Evolutionary conservation across 2,329 filamentous ascomycete species (phyloP), one percentile per base, ranked within the genome.

Genomic region (Aspergillus terreus): DNA sequence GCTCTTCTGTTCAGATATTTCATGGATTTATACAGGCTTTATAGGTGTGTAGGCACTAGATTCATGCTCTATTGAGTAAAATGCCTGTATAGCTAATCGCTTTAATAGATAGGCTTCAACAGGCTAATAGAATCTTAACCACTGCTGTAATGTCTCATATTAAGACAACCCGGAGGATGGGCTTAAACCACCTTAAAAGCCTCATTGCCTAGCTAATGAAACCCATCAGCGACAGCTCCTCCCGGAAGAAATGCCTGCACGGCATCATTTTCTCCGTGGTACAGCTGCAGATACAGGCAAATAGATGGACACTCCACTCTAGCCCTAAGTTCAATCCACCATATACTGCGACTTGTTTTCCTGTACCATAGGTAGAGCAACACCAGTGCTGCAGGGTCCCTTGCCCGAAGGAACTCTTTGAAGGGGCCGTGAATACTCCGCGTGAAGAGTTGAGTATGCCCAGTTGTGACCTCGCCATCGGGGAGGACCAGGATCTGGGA

Each of bases 231-330:
- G 9, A 62, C 44, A 55, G 42, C 5, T 1, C 64, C 64, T 33
- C 59, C 63, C 1, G 61, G 61, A 49, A 76, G 65, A 2, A 73
- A 65, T 1, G 52, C 60, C 12, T 65, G 66, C 40, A 76, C 17
- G 0, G 54, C 55, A 11, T 0, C 4, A 19, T 70, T 56, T 0
- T 30, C 55, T 17, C 38, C 17, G 17, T 76, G 67, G 61, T 71
- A 58, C 2, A 58, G 49, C 2, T 33, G 58, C 4, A 77, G 52
- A 41, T 77, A 77, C 11, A 52, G 53, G 50, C 63, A 63, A 40
- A 77, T 77, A n/a, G 74, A 63, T 33, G 70, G 71, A 41, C 70
- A 69, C 57, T 77, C 75, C 33, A 77, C 65, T 47, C 65, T 65
- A 1, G 73, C 71, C 32, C 75, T 64, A 1, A 76, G 62, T 17